Base-by-base conservation (phyloP, 2,329 filamentous ascomycete species). In the Trichophyton equinum region DNA sequence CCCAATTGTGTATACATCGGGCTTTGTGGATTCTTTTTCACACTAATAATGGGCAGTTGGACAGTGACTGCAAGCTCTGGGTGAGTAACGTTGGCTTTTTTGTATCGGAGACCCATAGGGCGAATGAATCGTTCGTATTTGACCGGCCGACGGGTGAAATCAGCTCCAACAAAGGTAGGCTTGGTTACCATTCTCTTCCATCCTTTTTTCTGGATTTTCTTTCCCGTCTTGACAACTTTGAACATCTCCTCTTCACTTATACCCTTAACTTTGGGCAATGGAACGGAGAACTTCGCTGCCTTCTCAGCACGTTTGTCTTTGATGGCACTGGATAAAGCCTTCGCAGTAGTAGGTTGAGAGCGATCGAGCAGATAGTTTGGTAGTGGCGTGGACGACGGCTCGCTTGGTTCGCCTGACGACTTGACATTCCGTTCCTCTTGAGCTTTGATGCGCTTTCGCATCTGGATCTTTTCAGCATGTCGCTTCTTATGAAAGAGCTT, bases 181-280 rank as follows among this genome's bases (percentile, higher is more conserved):
- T 91, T 88, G 15, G 85, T 91, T 63, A 89, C 85, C 81, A 81
- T 79, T 46, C 79, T 68, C 73, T 83, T 82, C 77, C 79, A 82
- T 44, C 80, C 81, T 81, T 94, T 95, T 83, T 95, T 91, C 61
- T 85, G 81, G 1, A 86, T 90, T 81, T 96, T 96, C 83, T 95
- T 95, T 69, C 94, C 92, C 36, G 92, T 97, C 78, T 91, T 91
- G 70, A 97, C 85, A 13, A 96, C 91, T 77, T 89, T 92, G 81
- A 97, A 97, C 87, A 96, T 92, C 79, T 96, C 92, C 80, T 95
- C 90, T 78, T 97, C 92, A 67, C 84, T 85, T 68, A 97, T 96
- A 65, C 90, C 92, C 70, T 89, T 84, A 51, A 97, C 94, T 78
- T 96, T 96, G 40, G 94, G 94, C 70, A 99, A 75, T 1, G 94